Base-by-base conservation (phyloP, 2,329 filamentous ascomycete genomes). In the Stenocarpella maydis region DNA sequence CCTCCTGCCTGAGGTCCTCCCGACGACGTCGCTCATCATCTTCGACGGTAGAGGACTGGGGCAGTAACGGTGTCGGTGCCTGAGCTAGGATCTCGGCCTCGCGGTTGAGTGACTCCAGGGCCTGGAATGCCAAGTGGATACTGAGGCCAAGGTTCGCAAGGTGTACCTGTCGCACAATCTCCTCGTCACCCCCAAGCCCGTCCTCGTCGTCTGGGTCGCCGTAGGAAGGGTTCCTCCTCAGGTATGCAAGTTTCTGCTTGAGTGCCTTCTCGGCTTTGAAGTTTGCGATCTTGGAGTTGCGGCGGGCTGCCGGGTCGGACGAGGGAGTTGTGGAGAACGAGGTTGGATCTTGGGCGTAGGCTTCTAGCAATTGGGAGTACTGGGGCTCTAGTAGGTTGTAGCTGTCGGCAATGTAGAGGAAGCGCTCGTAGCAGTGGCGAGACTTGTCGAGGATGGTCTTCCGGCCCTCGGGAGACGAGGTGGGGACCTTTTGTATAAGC, bases 221-320 rank as follows among this genome's bases (percentile, higher is more conserved):
- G 74, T 90, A 88, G 82, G 91, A 77, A 9, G 83, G 82, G 50
- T 85, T 81, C 43, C 76, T 77, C 65, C 81, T 79, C 74, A 86
- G 79, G 45, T 77, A 78, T 79, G 94, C 92, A n/a, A 98, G 84
- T 78, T 92, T 95, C 73, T 90, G 86, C 80, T 93, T 94, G 70
- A 99, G 81, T 72, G 92, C 90, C 79, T 96, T 97, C 79, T 98
- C 96, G 64, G 92, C 88, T 75, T 89, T 90, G 81, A 94, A 98
- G 71, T 92, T 90, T 53, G 89, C 87, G 74, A 99, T 97, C 81
- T 98, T 99, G 55, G 90, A 89, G 68, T 95, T 91, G 74, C 96
- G 87, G 71, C 91, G 87, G 37, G 89, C 87, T 24, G 90, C 87
- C 4, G 93, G 88, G 75, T 88, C 77, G 43, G 74, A 75, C 45